These are phyloP conservation scores for Rhizopus delemar DNA, from an alignment of 371 early-diverging fungal species.

Conservation along the genomic window DNA sequence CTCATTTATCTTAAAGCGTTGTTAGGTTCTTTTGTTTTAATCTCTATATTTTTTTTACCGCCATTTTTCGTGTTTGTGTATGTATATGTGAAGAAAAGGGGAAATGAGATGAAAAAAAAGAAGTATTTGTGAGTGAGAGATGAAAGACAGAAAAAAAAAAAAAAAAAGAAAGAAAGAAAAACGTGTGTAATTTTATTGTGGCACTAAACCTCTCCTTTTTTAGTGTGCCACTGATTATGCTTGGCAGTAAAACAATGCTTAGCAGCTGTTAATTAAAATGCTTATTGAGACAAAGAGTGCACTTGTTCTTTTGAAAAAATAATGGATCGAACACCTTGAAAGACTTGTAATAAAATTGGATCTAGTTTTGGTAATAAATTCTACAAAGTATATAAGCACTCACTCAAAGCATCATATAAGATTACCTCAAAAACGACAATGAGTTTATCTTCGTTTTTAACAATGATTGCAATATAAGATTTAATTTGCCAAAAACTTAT, in stretches of 20 bases:
- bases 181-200: slow-evolving; percentile 20
- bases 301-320: slow-evolving; percentile 43
- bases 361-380: slow-evolving; percentile 56
- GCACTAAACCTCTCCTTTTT: not conserved
- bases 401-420: not conserved
- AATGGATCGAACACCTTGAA: slow-evolving; percentile 57
- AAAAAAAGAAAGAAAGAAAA: slow-evolving; percentile 14
- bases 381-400: slow-evolving; percentile 27
- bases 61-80: slow-evolving; percentile 9
- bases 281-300: too few relatives aligned
- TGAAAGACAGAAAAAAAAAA: slow-evolving; percentile 3
- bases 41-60: slow-evolving; percentile 16
- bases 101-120: not conserved
- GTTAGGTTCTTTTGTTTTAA: not conserved
- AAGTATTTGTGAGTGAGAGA: not conserved
- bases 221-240: too few relatives aligned
- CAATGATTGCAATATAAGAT: slow-evolving; percentile 72
- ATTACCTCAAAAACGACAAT: slow-evolving; percentile 72
- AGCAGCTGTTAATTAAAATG: not conserved
- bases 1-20: slow-evolving; percentile 44
- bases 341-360: slow-evolving; percentile 54
- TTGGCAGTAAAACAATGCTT: too few relatives aligned
- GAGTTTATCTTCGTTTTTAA: slow-evolving; percentile 63
- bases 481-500: slow-evolving; percentile 76
- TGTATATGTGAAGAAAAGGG: not conserved